Conservation (phyloP, 345 rosid species). For the Rhizophora mangle region DNA sequence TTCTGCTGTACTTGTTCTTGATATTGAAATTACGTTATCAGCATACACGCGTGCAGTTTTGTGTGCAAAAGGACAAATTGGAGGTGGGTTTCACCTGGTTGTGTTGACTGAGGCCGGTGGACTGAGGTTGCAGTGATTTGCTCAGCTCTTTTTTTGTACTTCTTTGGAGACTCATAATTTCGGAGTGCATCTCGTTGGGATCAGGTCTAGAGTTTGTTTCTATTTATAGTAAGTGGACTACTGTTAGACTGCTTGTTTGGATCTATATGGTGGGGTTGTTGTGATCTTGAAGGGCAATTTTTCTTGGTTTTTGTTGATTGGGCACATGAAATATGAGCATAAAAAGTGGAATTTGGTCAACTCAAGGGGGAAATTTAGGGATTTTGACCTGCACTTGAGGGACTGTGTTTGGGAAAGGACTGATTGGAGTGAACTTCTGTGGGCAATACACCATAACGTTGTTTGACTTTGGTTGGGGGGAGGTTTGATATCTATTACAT, state of each 20-base stretch:
- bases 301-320: not conserved
- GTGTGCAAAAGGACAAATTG: conserved; percentile 19
- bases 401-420: conserved; percentile 9
- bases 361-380: conserved; percentile 12
- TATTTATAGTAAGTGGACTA: conserved; percentile 19
- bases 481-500: conserved; percentile 1
- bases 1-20: not conserved
- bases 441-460: conserved; percentile 23
- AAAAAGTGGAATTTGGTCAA: conserved; percentile 1
- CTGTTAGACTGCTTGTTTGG: not conserved
- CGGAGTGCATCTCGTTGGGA: conserved; percentile 23
- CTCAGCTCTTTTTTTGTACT: conserved; percentile 24
- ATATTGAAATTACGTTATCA: too few relatives aligned
- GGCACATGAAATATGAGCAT: too few relatives aligned
- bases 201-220: conserved; percentile 17
- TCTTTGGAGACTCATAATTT: conserved; percentile 22
- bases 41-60: not conserved
- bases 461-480: conserved; percentile 10
- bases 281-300: not conserved
- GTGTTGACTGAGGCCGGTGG: conserved; percentile 34
- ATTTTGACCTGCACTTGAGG: conserved; percentile 3
- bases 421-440: conserved; percentile 1
- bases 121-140: conserved; percentile 36
- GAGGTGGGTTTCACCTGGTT: conserved; percentile 29
- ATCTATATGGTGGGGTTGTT: conserved; percentile 10